A percentile compares a stretch with the other conserved stretches of the same genome.
Conservation (phyloP, 805 yeast species). For the Candida oleophila region DNA sequence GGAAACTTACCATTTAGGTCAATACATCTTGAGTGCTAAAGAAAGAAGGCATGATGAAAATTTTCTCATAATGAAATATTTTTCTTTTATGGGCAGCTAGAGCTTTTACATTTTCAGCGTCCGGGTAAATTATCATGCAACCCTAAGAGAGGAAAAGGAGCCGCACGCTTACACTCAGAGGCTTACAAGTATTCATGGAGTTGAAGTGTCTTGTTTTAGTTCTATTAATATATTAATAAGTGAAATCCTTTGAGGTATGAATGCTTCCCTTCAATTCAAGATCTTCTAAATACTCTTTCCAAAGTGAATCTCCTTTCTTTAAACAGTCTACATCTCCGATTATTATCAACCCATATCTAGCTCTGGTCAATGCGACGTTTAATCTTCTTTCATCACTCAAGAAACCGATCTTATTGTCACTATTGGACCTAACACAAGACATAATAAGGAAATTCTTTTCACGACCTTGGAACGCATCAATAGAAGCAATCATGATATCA, state of each 20-base stretch:
- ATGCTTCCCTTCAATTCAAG: conserved; percentile 33
- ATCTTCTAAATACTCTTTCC: conserved; percentile 50
- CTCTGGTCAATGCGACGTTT: conserved; percentile 88
- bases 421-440: conserved; percentile 66
- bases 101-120: background rate
- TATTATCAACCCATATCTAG: conserved; percentile 70
- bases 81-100: background rate
- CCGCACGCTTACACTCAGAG: background rate
- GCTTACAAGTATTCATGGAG: background rate
- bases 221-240: conserved; percentile 5
- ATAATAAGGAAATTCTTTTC: conserved; percentile 52
- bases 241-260: conserved; percentile 14
- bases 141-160: background rate
- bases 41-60: background rate
- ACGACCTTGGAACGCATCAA: conserved; percentile 62
- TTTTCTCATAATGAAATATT: background rate
- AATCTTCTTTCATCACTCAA: conserved; percentile 81
- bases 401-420: conserved; percentile 73
- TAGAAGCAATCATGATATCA: conserved; percentile 53
- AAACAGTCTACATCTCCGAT: conserved; percentile 39
- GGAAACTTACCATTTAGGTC: background rate
- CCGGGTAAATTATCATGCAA: conserved; percentile 2
- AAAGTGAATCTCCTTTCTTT: conserved; percentile 47
- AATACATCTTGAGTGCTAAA: background rate
- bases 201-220: background rate